Base-by-base conservation (phyloP, 2,329 filamentous ascomycete genomes). In the Penicillium paneum region DNA sequence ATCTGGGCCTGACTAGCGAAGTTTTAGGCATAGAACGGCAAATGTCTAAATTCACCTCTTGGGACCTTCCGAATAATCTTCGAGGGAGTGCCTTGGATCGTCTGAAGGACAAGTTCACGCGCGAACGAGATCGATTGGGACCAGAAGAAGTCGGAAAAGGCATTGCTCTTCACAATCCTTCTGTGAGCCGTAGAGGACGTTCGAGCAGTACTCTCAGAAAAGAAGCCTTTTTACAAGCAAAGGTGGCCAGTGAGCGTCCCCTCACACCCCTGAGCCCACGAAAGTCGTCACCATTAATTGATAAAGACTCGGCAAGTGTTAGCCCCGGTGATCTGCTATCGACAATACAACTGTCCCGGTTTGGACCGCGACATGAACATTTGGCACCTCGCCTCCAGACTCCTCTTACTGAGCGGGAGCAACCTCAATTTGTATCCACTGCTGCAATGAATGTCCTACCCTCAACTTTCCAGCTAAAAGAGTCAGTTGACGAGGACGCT, bases 41-140 rank as follows among this genome's bases (percentile, higher is more conserved):
- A 59, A 96, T 99, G 89, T 88, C 94, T 70, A 90, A 89, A 62
- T 97, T 91, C 69, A 97, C 93, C 0, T 88, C 86, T 19, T 94
- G 91, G 66, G 91, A 97, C 67, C 78, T 99, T 41, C 94, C 95
- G 0, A 96, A 96, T 64, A 88, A 94, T 55, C 79, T 99, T 8
- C 86, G 92, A 29, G 94, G 94, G 5, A 84, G 89, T 55, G 89
- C 93, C 0, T 70, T 99, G 35, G 84, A 89, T 58, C 82, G 93
- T 19, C 76, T 99, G 19, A 97, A 97, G 69, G 90, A 96, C 62
- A 99, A 97, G 67, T 99, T 99, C 66, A 83, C 82, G 34, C 83
- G 85, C 15, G 94, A 99, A 67, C 83, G 88, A 61, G 91, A 97
- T 65, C 85, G 91, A 10, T 84, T 91, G 19, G 88, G 87, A 1